Base-by-base conservation (phyloP, 192 early-diverging fungal genomes). In the Backusella westeae region DNA sequence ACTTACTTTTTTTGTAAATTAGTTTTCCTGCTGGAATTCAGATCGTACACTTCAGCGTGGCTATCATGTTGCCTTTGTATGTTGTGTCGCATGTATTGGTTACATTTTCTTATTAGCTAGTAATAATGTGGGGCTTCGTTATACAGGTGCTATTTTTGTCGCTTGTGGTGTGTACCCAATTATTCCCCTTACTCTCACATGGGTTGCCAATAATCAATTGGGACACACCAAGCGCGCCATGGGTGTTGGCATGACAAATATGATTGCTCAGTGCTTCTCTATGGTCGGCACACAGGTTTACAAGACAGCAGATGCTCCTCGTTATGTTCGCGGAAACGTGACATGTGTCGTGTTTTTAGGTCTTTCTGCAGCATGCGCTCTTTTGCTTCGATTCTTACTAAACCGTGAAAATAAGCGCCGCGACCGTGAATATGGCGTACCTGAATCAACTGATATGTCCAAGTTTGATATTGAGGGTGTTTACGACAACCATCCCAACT, bases 271-370 rank as follows among this genome's bases (percentile, higher is more conserved):
- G 26, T 68, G 88, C 6, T 83, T 84, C 15, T 78, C 83, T 2
- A 80, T 90, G 59, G 79, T 86, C 9, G 90, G 90, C 3, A 86
- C 89, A 29, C 90, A 91, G 70, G 84, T 91, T 65, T 91, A 91
- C 38, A 80, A 85, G 23, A 46, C 78, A 4, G 36, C 44, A 6
- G 90, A 91, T 32, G 78, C 74, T 0, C 90, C 90, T 32, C 77
- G 84, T 26, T 91, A 86, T 53, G 74, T 82, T 17, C 82, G 80
- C 41, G 88, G 88, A 26, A 86, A 89, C 32, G 69, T 65, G 3
- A 69, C 76, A 17, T 80, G 79, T 59, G 12, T 80, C 1, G 71
- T 68, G 3, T 74, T 75, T 34, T 74, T 81, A 26, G 29, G 41
- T 9, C 12, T 82, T 5, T 46, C 73, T 19, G 71, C 73, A 8